Conservation (phyloP, 306 rosid genomes). For the Lathyrus aphaca region DNA sequence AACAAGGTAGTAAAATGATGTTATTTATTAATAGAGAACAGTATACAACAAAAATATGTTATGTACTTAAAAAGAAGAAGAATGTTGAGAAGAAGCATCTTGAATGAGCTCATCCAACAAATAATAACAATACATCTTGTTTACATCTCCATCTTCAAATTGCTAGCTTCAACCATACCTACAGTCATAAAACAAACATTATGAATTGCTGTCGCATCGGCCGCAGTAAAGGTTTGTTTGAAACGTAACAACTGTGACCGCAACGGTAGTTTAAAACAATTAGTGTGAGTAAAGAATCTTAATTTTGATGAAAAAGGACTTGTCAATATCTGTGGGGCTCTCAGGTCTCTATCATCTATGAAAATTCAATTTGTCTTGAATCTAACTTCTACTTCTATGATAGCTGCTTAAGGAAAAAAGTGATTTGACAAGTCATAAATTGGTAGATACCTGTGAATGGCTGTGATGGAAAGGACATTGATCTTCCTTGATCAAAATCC, state of each 20-base stretch:
- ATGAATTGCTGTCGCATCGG: neutral
- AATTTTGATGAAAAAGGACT: conserved; percentile 39
- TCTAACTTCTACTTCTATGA: conserved; percentile 36
- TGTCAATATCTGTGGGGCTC: conserved; percentile 42
- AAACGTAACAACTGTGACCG: neutral
- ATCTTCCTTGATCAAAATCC: conserved; percentile 60
- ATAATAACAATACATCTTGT: conserved; percentile 39
- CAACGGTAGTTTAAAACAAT: neutral
- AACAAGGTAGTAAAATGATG: neutral
- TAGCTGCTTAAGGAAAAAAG: conserved; percentile 28
- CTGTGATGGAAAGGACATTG: conserved; percentile 57
- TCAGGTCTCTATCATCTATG: conserved; percentile 36
- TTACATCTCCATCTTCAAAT: conserved; percentile 81
- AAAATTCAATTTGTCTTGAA: conserved; percentile 42
- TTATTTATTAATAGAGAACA: conserved; percentile 45
- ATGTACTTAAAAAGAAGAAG: conserved; percentile 55
- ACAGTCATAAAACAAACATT: conserved; percentile 30
- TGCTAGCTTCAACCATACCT: conserved; percentile 68
- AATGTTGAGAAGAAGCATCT: conserved; percentile 44
- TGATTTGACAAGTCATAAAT: conserved; percentile 38
- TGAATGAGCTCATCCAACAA: conserved; percentile 51
- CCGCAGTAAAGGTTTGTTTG: neutral
- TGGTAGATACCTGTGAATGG: conserved; percentile 67
- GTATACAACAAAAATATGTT: conserved; percentile 66
- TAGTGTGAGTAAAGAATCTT: neutral